Conservation (phyloP, 2,329 filamentous ascomycete species). For the Pseudophaeomoniella oleicola region DNA sequence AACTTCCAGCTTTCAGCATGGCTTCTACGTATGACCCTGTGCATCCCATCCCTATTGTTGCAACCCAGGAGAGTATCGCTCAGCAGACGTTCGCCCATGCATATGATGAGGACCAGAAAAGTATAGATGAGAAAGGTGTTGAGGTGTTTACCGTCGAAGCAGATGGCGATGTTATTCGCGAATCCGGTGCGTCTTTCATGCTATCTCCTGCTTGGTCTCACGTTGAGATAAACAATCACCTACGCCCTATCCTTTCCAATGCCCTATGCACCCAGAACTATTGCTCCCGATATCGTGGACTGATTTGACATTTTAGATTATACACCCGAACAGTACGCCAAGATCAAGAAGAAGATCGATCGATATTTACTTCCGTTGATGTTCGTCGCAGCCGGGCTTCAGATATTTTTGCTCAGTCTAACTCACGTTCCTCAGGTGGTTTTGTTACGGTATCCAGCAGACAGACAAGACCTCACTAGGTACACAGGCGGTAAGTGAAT, state of each 20-base stretch:
- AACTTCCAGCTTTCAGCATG: neutral
- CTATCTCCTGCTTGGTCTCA: too few species aligned
- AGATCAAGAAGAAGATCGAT: conserved; percentile 27
- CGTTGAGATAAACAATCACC: too few species aligned
- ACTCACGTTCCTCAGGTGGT: conserved; percentile 7
- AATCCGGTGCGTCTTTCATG: too few species aligned
- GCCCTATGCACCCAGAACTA: too few species aligned
- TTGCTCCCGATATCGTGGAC: too few species aligned
- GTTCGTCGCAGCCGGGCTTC: too few species aligned
- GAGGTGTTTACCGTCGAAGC: neutral
- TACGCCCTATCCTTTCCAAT: too few species aligned
- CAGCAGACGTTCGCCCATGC: neutral
- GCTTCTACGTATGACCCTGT: neutral
- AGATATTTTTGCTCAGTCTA: too few species aligned
- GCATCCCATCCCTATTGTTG: neutral
- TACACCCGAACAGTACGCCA: conserved; percentile 24
- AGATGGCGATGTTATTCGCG: neutral
- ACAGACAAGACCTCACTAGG: conserved; percentile 30
- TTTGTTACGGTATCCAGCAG: conserved; percentile 35
- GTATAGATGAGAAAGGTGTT: neutral
- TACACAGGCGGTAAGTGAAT: conserved; percentile 23
- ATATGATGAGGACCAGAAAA: neutral
- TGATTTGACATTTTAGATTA: conserved; percentile 10
- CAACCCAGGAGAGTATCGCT: neutral
- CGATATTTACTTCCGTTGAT: conserved; percentile 32